Conservation (phyloP, 768 basidiomycete genomes). For the Tricholoma saponaceum region DNA sequence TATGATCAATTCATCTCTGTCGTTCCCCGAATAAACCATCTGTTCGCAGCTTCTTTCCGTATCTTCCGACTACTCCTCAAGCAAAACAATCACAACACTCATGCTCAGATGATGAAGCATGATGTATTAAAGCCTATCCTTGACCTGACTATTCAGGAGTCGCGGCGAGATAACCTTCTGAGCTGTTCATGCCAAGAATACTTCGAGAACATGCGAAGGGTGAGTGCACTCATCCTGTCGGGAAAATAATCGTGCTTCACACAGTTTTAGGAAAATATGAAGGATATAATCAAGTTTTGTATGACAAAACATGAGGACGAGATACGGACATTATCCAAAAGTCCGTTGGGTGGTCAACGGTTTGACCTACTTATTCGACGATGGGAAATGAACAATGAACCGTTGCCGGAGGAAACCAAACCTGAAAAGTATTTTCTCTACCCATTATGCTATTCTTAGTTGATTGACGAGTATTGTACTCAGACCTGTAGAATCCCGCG, state of each 20-base stretch:
- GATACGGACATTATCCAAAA: slow-evolving; percentile 60
- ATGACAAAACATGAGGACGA: slow-evolving; percentile 72
- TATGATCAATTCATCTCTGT: slow-evolving; percentile 34
- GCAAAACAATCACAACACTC: slow-evolving; percentile 74
- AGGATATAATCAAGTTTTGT: slow-evolving; percentile 77
- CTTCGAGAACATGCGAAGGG: slow-evolving; percentile 88
- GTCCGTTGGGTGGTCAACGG: slow-evolving; percentile 56
- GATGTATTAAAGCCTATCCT: slow-evolving; percentile 82
- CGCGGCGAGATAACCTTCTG: slow-evolving; percentile 84
- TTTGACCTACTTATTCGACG: slow-evolving; percentile 72
- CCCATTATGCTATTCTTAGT: slow-evolving; percentile 3
- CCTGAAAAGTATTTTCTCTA: slow-evolving; percentile 42
- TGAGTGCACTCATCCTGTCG: slow-evolving; percentile 29
- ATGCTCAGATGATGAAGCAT: slow-evolving; percentile 74
- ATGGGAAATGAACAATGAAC: slow-evolving; percentile 93
- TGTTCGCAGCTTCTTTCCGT: slow-evolving; percentile 74
- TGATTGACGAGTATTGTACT: slow-evolving; percentile 7
- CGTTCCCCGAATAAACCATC: slow-evolving; percentile 10
- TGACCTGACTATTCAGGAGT: slow-evolving; percentile 79
- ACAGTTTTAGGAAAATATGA: slow-evolving; percentile 71
- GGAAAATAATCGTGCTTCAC: background rate
- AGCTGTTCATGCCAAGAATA: slow-evolving; percentile 95
- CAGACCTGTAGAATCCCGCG: slow-evolving; percentile 38
- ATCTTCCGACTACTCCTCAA: slow-evolving; percentile 86
- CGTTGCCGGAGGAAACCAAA: slow-evolving; percentile 49